Conservation (phyloP, 495 filamentous ascomycete genomes). For the Tuber microsphaerosporum region DNA sequence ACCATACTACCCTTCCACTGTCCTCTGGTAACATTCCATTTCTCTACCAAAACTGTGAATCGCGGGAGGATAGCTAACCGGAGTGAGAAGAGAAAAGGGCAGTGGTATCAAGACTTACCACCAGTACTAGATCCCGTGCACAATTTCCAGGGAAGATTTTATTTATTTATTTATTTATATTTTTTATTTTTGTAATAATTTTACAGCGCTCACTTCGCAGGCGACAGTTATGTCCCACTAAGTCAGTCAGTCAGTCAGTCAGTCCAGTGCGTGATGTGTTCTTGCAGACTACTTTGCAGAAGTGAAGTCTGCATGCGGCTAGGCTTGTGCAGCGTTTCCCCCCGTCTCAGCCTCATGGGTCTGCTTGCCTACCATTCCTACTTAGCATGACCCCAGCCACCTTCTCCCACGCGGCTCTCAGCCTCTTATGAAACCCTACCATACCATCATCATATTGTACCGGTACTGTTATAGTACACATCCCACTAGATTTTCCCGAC, state of each 20-base stretch:
- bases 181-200: conserved; percentile 5
- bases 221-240: background rate
- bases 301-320: conserved; percentile 15
- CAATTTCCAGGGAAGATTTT: conserved; percentile 1
- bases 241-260: conserved; percentile 1
- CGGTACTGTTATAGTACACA: background rate
- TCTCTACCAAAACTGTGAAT: background rate
- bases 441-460: background rate
- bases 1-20: background rate
- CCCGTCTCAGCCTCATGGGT: conserved; percentile 31
- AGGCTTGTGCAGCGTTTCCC: conserved; percentile 9
- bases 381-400: background rate
- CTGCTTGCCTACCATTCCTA: background rate
- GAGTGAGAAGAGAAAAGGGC: background rate
- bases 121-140: background rate
- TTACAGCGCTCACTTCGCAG: background rate
- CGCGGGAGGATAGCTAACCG: background rate
- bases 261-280: conserved; percentile 1
- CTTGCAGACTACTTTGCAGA: conserved; percentile 1
- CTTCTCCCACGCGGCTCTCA: conserved; percentile 31
- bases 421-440: conserved; percentile 18
- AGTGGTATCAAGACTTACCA: background rate
- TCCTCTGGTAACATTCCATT: background rate
- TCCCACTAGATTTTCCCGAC: background rate
- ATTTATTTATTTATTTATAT: conserved; percentile 3